Conservation (phyloP, 805 yeast species). For the Pichia membranifaciens region DNA sequence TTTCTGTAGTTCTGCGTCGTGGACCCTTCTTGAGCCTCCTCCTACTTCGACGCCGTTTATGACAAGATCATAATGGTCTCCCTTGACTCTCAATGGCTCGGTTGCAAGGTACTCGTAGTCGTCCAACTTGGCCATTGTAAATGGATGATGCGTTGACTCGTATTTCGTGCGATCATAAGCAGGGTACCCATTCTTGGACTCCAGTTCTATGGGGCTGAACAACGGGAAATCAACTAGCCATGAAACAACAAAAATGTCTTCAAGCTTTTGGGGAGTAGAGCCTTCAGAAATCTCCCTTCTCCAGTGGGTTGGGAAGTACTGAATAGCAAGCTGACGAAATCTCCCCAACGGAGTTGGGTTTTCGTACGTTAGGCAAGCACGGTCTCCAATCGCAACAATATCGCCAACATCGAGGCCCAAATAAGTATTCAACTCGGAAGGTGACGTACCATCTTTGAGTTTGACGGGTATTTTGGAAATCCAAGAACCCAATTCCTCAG, state of each 20-base stretch:
- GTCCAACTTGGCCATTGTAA: slow-evolving; percentile 78
- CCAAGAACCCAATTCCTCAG: slow-evolving; percentile 42
- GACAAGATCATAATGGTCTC: slow-evolving; percentile 92
- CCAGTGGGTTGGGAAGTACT: slow-evolving; percentile 45
- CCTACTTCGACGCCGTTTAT: slow-evolving; percentile 94
- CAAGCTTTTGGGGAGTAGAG: slow-evolving; percentile 14
- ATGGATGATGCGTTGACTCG: slow-evolving; percentile 92
- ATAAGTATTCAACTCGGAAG: slow-evolving; percentile 22
- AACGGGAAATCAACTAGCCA: slow-evolving; percentile 96
- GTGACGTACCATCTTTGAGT: slow-evolving; percentile 3
- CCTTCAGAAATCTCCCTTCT: slow-evolving; percentile 32
- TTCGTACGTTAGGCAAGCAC: slow-evolving; percentile 67
- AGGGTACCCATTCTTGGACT: slow-evolving; percentile 43
- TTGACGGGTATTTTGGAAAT: slow-evolving; percentile 22
- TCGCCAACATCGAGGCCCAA: slow-evolving; percentile 59
- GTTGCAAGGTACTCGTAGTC: slow-evolving; percentile 54
- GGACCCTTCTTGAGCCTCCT: slow-evolving; percentile 95
- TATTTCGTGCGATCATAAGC: slow-evolving; percentile 42
- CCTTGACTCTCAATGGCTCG: slow-evolving; percentile 61
- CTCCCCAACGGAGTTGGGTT: slow-evolving; percentile 94
- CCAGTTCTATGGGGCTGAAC: slow-evolving; percentile 65
- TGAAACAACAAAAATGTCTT: slow-evolving; percentile 48
- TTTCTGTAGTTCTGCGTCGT: slow-evolving; percentile 73
- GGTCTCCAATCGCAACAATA: slow-evolving; percentile 69
- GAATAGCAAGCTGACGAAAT: slow-evolving; percentile 68